Base-by-base conservation (phyloP, 345 rosid species). In the Camelina hispida region DNA sequence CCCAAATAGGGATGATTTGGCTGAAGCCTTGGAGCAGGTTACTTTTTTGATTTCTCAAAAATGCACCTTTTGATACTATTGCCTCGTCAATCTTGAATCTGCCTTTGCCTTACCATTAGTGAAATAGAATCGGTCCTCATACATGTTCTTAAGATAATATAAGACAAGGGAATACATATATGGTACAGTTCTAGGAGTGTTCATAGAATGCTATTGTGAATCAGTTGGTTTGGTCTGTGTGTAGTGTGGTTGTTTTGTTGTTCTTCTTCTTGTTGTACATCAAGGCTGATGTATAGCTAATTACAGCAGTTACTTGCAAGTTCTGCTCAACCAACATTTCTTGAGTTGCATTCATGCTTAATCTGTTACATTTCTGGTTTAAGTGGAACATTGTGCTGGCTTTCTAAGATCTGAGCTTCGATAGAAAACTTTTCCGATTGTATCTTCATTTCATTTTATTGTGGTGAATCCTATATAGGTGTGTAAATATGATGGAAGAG, bases 1-100 rank as follows among this genome's bases (percentile, higher is more conserved):
- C 16, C 97, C 97, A 7, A 88, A 93, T 2, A 84, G 97, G 71
- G 96, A 94, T 3, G 98, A 90, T 56, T 81, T 94, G 75, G 97
- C 83, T 62, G 97, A 84, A 62, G 97, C 88, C 74, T 79, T 91
- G 69, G 97, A 85, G 48, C 83, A 83, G 79, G 97, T 91, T 18
- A 70, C 65, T 47, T 68, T 28, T 62, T 68, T 72, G 12, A 58
- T 12, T 10, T 51, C 25, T 30, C 11, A 25, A 9, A 20, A 6
- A 9, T 34, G n/a, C 46, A 15, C 7, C 7, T 62, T 14, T 13
- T 40, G 17, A 23, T 53, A n/a, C n/a, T 15, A 5, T 44, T 59
- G 40, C 34, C 35, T 52, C 40, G 23, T 22, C 23, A 22, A 22
- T 22, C 18, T 51, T 18, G 55, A 40, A 9, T 32, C 18, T 52